These are phyloP conservation scores for Penicillium nordicum DNA, from an alignment of 2,329 filamentous ascomycete genomes.

Conservation along the genomic window DNA sequence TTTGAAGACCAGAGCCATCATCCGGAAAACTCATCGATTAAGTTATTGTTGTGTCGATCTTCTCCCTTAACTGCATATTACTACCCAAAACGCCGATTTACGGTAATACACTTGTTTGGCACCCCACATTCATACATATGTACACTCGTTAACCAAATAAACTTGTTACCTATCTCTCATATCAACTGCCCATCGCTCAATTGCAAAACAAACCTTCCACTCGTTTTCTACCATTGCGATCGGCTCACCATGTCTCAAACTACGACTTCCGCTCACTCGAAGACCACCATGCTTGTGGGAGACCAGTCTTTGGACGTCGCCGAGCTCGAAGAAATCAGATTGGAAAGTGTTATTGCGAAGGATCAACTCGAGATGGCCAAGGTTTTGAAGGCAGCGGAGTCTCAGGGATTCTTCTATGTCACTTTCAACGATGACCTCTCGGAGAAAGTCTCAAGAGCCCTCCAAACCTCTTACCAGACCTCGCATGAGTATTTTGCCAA, in stretches of 20 bases:
- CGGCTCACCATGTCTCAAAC: conserved; percentile 5
- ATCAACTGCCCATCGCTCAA: not conserved
- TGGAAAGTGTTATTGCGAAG: conserved; percentile 7
- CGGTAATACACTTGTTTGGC: too few species aligned
- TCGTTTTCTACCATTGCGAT: too few species aligned
- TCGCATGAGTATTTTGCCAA: conserved; percentile 13
- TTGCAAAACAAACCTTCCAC: not conserved
- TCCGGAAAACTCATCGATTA: too few species aligned
- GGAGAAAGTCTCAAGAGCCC: not conserved
- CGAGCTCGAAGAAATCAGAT: not conserved
- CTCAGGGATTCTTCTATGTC: conserved; percentile 13
- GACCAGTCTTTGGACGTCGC: conserved; percentile 6
- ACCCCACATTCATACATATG: too few species aligned
- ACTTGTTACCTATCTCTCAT: not conserved
- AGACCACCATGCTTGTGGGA: conserved; percentile 2
- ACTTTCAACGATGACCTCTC: conserved; percentile 6
- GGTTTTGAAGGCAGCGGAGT: conserved; percentile 12
- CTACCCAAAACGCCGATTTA: too few species aligned
- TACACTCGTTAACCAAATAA: too few species aligned
- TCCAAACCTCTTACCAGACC: conserved; percentile 4
- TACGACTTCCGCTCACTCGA: not conserved
- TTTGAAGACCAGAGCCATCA: too few species aligned
- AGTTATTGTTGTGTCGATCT: too few species aligned
- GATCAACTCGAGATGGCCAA: conserved; percentile 9
- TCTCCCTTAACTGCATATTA: too few species aligned